Evolutionary conservation across 345 rosid species (phyloP), one percentile per base, ranked within the genome.

Genomic region (Citrus glauca): DNA sequence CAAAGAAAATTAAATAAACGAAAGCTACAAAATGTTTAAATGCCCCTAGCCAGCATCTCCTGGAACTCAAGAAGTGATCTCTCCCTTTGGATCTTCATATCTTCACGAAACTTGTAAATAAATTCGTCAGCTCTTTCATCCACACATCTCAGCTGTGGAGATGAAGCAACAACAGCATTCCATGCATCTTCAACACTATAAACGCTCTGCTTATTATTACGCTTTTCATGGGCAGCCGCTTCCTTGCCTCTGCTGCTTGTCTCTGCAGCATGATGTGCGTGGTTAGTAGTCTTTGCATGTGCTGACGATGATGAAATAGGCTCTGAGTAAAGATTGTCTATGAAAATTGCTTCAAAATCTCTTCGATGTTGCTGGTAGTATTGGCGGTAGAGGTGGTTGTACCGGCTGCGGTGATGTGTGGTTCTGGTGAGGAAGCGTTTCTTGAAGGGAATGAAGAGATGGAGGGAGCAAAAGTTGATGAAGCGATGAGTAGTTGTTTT

Each of bases 121-220:
- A 94, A 94, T 74, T 94, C 98, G 6, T 93, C 97, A 13, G 98
- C 98, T 81, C 92, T 86, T 66, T 93, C 97, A 66, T 94, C 87
- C 64, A 94, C 97, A n/a, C 88, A 81, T 75, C 93, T 84, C 42
- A 91, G 75, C 79, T 90, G 97, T 1, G 97, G 97, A 19, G 98
- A 93, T 13, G 78, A 83, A 35, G 95, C 94, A 56, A 94, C 92
- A 25, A 89, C 85, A 67, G 88, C 89, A 74, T 87, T 90, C 97
- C 97, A 94, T 13, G 91, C 91, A 82, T 94, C 97, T 71, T 94
- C 98, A 57, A 94, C 75, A 7, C 86, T 88, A 35, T 88, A 77
- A 60, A 75, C 2, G n/a, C 61, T 73, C 66, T 74, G 24, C 61
- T 82, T 73, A 62, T 53, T 53, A 45, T 53, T 53, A 45, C 57